Percentiles rank a stretch among this genome's conserved stretches.
Evolutionary conservation across 768 basidiomycete genomes (phyloP).

Genomic region (Calocybe gangraenosa): DNA sequence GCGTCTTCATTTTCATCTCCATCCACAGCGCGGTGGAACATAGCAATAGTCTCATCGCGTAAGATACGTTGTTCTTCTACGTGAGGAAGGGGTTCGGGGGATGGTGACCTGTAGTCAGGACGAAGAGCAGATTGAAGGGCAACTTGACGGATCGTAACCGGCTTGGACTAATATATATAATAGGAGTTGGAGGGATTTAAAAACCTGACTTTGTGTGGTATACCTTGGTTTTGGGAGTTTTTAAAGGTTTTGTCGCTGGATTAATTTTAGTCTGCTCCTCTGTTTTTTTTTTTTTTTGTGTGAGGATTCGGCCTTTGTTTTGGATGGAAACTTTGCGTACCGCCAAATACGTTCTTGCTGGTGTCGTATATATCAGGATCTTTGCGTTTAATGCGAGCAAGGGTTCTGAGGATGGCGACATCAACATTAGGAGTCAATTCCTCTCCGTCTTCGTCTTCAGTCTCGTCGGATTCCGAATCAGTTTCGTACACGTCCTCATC

Average conservation of each 20-base stretch:
- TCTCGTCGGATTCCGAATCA: conserved; percentile 75
- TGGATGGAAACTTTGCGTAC: conserved; percentile 33
- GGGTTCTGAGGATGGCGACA: conserved; percentile 88
- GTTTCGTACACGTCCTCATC: conserved; percentile 45
- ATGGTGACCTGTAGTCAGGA: conserved; percentile 50
- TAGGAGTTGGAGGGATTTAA: neutral
- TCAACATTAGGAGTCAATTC: conserved; percentile 92
- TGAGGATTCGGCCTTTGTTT: neutral
- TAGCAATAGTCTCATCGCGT: conserved; percentile 78
- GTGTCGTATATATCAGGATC: conserved; percentile 84
- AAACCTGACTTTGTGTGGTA: neutral
- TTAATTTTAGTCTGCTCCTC: conserved; percentile 63
- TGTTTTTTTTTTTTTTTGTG: conserved; percentile 28
- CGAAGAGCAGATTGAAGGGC: conserved; percentile 61
- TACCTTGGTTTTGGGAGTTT: conserved; percentile 49
- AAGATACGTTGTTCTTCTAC: conserved; percentile 74
- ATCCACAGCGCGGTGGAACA: conserved; percentile 56
- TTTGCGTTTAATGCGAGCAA: conserved; percentile 76
- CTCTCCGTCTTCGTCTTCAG: conserved; percentile 92
- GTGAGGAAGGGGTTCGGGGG: conserved; percentile 52
- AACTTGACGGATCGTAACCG: conserved; percentile 71
- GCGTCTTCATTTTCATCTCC: conserved; percentile 37
- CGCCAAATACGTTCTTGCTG: conserved; percentile 71
- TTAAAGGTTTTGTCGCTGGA: conserved; percentile 22
- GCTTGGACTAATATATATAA: conserved; percentile 48